Base-by-base conservation (phyloP, 176 grass and related monocot species). In the Musa schizocarpa region DNA sequence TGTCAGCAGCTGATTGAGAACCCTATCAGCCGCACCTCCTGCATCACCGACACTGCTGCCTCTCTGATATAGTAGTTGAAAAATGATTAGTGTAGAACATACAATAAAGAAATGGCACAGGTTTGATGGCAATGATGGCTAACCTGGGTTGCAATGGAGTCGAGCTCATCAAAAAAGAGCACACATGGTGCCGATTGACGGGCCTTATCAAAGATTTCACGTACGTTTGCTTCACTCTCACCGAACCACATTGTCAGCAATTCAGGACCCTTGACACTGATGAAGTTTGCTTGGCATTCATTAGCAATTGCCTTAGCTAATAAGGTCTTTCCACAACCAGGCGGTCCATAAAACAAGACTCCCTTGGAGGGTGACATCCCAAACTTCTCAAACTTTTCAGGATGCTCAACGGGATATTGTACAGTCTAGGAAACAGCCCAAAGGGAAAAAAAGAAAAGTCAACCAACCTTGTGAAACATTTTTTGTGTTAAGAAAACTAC, bases 371-470 rank as follows among this genome's bases (percentile, higher is more conserved):
- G 75, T 12, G 75, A 77, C 75, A 77, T 77, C 12, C 75, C 75
- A 77, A 77, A 77, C 61, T 65, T 77, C 61, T 77, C 75, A 17
- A 77, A 77, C 75, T 77, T 77, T 20, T 77, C 75, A 65, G 75
- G 75, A 52, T 77, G 75, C 58, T 77, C 75, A 65, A 77, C 75
- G 26, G 75, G 75, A 24, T 77, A 77, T 65, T 77, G 75, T n/a
- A 77, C 59, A 66, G 75, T 77, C 75, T 77, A 22, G 51, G 52
- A 56, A 43, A 43, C 34, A 43, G 34, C 34, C 34, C 34, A 43
- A 43, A 6, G 29, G 29, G 34, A 2, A 9, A 53, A 22, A 12
- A 56, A 56, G 29, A 27, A 16, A 11, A 57, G 57, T 56, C 29
- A 27, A 8, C 8, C 0, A 16, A 56, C 11, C 1, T 19, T 55